Base-by-base conservation (phyloP, 768 basidiomycete species). In the Suillus tomentosus region DNA sequence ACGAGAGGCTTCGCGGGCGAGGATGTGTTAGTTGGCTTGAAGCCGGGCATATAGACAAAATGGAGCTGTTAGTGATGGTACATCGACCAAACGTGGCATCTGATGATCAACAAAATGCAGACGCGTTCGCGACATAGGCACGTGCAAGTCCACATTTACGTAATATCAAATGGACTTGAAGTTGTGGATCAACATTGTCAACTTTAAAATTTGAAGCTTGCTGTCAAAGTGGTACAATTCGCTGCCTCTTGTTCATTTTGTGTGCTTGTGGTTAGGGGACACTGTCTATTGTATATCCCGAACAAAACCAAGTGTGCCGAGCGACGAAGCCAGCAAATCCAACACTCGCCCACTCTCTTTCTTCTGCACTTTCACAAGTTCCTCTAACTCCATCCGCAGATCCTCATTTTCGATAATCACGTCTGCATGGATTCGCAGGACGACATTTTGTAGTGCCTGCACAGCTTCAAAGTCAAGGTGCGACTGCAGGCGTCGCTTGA, bases 391-490 rank as follows among this genome's bases (percentile, higher is more conserved):
- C 4, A 71, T 73, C 61, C 78, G 77, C 65, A 96, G 70, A 74
- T 95, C 95, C 3, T 75, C 73, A 71, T 92, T 92, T 24, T 80
- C 82, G 39, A 94, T 81, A 37, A 99, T 78, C 0, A 88, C 79
- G 62, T 99, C 95, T 4, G 89, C 90, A 72, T 99, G 96, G 60
- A 92, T 82, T 19, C 86, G 86, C 48, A 99, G 77, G 74, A 97
- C 94, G 2, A 96, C 90, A 67, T 82, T 88, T 69, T 95, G 83
- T 72, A 96, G 82, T 1, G 95, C 85, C 75, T 99, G 95, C 4
- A 96, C 92, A 14, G 94, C 95, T 76, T 99, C 97, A 71, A 97
- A 99, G 77, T 99, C 97, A 56, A 86, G 85, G 68, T 88, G 92
- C 8, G 91, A 92, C 40, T 75, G 77, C 34, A 99, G 81, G 4